phyloP scores from a whole-genome alignment of 176 grass and related monocot species.

The Bothriochloa decipiens region DNA sequence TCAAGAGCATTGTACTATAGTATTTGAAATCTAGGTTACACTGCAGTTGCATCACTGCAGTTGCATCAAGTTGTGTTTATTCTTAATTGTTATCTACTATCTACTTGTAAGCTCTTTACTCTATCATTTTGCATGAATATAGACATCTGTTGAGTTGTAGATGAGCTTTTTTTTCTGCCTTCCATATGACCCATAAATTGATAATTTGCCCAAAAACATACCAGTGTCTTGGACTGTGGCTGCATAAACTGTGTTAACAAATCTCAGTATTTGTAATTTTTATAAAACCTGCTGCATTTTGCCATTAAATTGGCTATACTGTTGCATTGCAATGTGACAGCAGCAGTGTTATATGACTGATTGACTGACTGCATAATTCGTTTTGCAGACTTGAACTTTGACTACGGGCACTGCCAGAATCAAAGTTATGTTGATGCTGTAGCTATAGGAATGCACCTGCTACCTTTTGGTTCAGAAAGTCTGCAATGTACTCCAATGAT shows the following conservation, averaged over 20 bases:
- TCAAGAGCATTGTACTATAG: not conserved
- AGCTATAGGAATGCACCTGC: not conserved
- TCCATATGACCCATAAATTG: not conserved
- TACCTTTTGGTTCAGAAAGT: slow-evolving; percentile 1
- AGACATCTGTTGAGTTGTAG: not conserved
- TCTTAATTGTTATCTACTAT: too few species aligned
- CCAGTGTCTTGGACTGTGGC: too few species aligned
- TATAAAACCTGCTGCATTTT: not conserved
- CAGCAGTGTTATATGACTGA: slow-evolving; percentile 20
- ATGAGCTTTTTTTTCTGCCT: slow-evolving; percentile 1
- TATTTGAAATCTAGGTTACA: slow-evolving; percentile 8
- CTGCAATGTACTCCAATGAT: not conserved
- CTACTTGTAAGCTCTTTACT: not conserved
- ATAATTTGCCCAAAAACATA: too few species aligned
- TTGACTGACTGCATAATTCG: slow-evolving; percentile 30
- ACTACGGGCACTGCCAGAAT: not conserved
- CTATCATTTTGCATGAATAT: not conserved
- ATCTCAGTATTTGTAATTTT: too few species aligned
- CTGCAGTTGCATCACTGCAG: slow-evolving; percentile 1
- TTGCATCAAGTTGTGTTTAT: slow-evolving; percentile 2
- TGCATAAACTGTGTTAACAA: too few species aligned
- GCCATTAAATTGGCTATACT: not conserved
- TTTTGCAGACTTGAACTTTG: slow-evolving; percentile 28
- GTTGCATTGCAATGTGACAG: not conserved
- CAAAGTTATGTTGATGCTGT: slow-evolving; percentile 26